These are phyloP conservation scores for Nemania abortiva DNA, from an alignment of 2,329 filamentous ascomycete genomes.

Conservation along the genomic window DNA sequence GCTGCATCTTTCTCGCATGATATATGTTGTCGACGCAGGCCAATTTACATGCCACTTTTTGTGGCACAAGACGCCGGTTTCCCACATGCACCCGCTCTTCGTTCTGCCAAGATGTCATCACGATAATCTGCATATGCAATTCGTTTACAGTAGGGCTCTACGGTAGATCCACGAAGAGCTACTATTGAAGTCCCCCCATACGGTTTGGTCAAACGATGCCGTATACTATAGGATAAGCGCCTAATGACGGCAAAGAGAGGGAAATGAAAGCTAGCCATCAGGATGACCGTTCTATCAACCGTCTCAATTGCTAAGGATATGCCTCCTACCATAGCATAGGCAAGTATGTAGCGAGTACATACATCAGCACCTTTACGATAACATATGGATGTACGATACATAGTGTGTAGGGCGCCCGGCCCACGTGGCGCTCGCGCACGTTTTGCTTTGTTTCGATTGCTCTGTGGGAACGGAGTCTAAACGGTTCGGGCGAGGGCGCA, in stretches of 20 bases:
- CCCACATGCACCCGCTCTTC: background rate
- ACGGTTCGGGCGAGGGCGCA: background rate
- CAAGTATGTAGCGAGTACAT: too few relatives aligned
- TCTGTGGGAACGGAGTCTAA: conserved; percentile 5
- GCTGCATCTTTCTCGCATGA: too few relatives aligned
- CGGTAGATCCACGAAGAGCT: background rate
- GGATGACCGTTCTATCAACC: too few relatives aligned
- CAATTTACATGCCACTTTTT: conserved; percentile 18
- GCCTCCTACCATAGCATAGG: too few relatives aligned
- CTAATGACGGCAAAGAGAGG: too few relatives aligned
- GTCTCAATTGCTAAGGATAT: too few relatives aligned
- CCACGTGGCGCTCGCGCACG: background rate
- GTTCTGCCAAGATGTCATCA: conserved; percentile 22
- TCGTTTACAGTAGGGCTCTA: background rate
- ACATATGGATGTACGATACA: too few relatives aligned
- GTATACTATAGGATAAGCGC: too few relatives aligned
- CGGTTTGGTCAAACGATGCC: too few relatives aligned
- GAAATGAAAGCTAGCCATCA: too few relatives aligned
- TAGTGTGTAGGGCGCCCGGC: background rate
- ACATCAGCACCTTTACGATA: too few relatives aligned
- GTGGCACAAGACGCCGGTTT: conserved; percentile 17
- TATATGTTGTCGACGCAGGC: background rate
- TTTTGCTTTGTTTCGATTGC: background rate
- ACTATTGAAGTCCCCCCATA: background rate
- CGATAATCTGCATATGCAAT: conserved; percentile 6